These are phyloP conservation scores for Neoarthrinium moseri DNA, from an alignment of 2,329 filamentous ascomycete genomes.

Conservation along the genomic window DNA sequence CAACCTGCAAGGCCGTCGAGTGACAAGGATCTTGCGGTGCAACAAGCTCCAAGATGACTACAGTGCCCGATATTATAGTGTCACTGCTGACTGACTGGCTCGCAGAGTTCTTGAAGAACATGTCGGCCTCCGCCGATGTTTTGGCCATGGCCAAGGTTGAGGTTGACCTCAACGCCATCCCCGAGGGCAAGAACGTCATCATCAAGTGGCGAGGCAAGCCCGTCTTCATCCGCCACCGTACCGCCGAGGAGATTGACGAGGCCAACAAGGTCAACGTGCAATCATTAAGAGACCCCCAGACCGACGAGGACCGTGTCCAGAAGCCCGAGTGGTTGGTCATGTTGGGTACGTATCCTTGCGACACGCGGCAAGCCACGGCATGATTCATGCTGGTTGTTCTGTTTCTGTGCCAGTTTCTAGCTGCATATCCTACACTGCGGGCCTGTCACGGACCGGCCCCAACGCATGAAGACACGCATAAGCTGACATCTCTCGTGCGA, in stretches of 20 bases:
- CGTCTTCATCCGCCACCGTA: constrained; percentile 99
- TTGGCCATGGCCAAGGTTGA: constrained; percentile 99
- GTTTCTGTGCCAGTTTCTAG: not conserved
- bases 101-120: constrained; percentile 98
- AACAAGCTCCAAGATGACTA: constrained; percentile 7
- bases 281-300: constrained; percentile 84
- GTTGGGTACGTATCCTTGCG: constrained; percentile 66
- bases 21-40: no score
- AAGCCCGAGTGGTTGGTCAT: constrained; percentile 99
- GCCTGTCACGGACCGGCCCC: not conserved
- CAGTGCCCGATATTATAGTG: constrained; percentile 1
- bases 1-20: no score
- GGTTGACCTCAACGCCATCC: constrained; percentile 84
- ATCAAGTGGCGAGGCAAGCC: constrained; percentile 99
- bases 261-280: constrained; percentile 86
- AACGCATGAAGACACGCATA: not conserved
- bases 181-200: constrained; percentile 99
- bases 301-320: constrained; percentile 91
- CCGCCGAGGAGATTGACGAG: constrained; percentile 87
- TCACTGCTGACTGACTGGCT: no score
- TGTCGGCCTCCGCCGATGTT: constrained; percentile 98
- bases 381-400: not conserved
- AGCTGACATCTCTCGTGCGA: constrained; percentile 13
- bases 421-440: not conserved
- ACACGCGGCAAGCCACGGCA: not conserved